Evolutionary conservation across 371 early-diverging fungal species (phyloP), one percentile per base, ranked within the genome.

Genomic region (Circinella minor): DNA sequence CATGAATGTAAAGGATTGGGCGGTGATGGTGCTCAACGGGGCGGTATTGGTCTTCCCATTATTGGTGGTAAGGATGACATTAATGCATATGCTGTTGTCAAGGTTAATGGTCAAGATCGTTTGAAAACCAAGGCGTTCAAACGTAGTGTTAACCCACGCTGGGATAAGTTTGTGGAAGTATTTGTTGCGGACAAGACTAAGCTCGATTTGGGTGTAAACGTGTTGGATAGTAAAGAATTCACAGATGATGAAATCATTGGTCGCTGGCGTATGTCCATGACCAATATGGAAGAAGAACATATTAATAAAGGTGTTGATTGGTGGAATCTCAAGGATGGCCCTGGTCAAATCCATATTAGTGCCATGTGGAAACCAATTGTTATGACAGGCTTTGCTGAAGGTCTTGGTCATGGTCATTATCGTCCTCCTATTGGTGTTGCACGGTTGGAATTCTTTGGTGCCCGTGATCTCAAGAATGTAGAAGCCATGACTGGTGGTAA

Each of bases 401-500:
- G 80, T 34, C 54, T 81, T 55, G 79, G 79, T 59, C 81, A 78
- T 38, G 76, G 69, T 51, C 63, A 75, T 14, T 81, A 87, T 66
- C 81, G 79, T 49, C 81, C 87, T 34, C 89, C 95, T 6, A 90
- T 95, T 57, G 98, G 98, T 64, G 89, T 95, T 14, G 84, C 95
- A n/a, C 89, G 92, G 72, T 71, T 96, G n/a, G 83, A 90, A 54
- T 73, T 95, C 68, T 75, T 84, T 46, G 88, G 90, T 72, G 98
- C 91, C 8, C 87, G 87, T 51, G 85, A 85, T 20, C 79, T 96
- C 65, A 90, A 90, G 78, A 94, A 94, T 63, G 89, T 91, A 9
- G 94, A 89, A 67, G 85, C 80, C 8, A 71, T 88, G 67, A 78
- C 79, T 14, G 88, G 88, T 15, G 92, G 95, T 67, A 91, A 90